Base-by-base conservation (phyloP, 345 rosid genomes). In the Pugionium cornutum region DNA sequence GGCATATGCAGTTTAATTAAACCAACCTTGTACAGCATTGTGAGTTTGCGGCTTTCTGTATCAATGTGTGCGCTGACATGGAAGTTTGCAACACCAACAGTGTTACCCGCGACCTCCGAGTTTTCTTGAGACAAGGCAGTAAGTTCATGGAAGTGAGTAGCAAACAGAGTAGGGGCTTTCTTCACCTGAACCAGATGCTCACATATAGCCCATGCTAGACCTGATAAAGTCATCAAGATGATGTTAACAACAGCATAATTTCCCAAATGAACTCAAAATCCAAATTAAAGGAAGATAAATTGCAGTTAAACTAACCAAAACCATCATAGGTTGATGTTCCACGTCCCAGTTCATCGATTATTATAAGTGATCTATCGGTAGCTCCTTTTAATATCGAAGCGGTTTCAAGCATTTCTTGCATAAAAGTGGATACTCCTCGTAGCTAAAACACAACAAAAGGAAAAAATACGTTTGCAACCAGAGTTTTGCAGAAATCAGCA, bases 351-450 rank as follows among this genome's bases (percentile, higher is more conserved):
- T 94, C 99, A 56, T 94, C 97, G 36, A 94, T 90, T 72, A 94
- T 94, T 77, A 94, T 85, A 81, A 94, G 64, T 45, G 99, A 94
- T 74, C 74, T 84, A 49, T 86, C 77, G 5, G 92, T 85, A 54
- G 99, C 99, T 66, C 99, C 99, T 83, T 94, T 88, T 65, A 94
- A 71, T 74, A 94, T 88, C 18, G 99, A 94, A 57, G 97, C 96
- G 9, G 96, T 90, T 76, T 94, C 99, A 72, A 94, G 97, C 99
- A 94, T 94, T 82, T 94, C 97, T 94, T 94, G 99, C 99, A 90
- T 90, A 76, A 94, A 94, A 35, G 99, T 90, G 70, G 99, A 94
- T 72, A 94, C 96, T 67, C 97, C 99, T 3, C 87, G 97, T 35
- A 88, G 75, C 99, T 94, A 67, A 18, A 67, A 29, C 59, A 66